Conservation (phyloP, 305 asterid genomes). For the Nicotiana rustica region DNA sequence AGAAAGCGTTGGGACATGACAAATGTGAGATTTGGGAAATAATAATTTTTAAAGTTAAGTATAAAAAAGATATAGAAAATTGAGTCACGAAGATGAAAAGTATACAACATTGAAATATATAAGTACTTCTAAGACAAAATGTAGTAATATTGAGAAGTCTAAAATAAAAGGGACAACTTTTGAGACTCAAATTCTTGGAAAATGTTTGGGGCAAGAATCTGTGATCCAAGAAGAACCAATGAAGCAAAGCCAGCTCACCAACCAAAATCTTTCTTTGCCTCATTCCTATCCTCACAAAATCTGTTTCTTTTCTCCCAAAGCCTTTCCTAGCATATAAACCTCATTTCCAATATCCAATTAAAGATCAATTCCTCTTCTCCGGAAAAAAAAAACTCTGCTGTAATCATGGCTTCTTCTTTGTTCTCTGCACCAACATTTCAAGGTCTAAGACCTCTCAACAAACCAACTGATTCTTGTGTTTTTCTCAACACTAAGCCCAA, state of each 20-base stretch:
- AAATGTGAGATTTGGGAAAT: no score
- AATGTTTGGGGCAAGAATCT: conserved; percentile 39
- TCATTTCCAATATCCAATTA: conserved; percentile 7
- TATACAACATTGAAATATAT: no score
- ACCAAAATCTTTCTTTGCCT: conserved; percentile 55
- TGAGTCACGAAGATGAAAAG: no score
- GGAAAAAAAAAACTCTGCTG: no score
- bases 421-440: conserved; percentile 82
- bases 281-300: conserved; percentile 56
- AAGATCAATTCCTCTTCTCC: background rate
- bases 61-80: no score
- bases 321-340: conserved; percentile 42
- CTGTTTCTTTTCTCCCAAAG: background rate
- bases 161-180: no score
- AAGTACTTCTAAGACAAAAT: no score
- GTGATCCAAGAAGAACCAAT: conserved; percentile 74
- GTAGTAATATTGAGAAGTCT: no score
- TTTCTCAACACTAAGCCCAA: conserved; percentile 36
- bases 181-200: background rate
- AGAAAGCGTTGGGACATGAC: no score
- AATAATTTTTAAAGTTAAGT: no score
- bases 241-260: conserved; percentile 56
- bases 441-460: conserved; percentile 82
- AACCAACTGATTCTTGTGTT: conserved; percentile 54
- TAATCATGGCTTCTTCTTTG: conserved; percentile 70